phyloP scores from a whole-genome alignment of 2,329 filamentous ascomycete genomes.

The Colletotrichum tropicale region DNA sequence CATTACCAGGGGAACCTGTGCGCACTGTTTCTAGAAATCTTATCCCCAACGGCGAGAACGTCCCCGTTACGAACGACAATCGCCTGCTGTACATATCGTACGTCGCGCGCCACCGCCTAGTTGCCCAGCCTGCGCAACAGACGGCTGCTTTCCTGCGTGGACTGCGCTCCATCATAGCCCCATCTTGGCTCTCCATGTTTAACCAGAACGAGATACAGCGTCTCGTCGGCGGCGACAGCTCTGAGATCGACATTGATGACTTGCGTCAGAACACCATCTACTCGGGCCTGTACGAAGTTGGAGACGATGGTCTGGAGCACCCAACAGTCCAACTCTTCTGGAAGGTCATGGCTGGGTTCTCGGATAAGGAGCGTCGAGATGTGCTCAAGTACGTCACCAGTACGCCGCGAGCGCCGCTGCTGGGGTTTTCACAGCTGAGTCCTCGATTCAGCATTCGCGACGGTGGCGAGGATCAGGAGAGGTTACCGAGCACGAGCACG shows the following conservation, averaged over 20 bases:
- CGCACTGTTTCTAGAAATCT: conserved; percentile 77
- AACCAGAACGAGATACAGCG: conserved; percentile 95
- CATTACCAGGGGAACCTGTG: conserved; percentile 46
- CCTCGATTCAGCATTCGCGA: conserved; percentile 92
- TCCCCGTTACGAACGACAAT: conserved; percentile 88
- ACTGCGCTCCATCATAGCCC: conserved; percentile 85
- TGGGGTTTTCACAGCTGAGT: conserved; percentile 86
- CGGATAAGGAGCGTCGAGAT: conserved; percentile 78
- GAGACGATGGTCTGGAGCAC: conserved; percentile 88
- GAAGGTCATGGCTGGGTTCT: conserved; percentile 80
- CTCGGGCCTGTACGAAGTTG: conserved; percentile 85
- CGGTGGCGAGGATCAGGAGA: conserved; percentile 73
- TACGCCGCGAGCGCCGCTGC: conserved; percentile 85
- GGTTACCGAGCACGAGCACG: conserved; percentile 91
- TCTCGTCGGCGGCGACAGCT: conserved; percentile 85
- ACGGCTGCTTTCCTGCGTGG: conserved; percentile 88
- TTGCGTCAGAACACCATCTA: conserved; percentile 84
- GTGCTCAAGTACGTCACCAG: conserved; percentile 96
- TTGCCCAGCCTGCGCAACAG: conserved; percentile 79
- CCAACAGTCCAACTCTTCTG: conserved; percentile 88
- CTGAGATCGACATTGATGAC: conserved; percentile 86
- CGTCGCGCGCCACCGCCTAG: conserved; percentile 85
- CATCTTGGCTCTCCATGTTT: conserved; percentile 97
- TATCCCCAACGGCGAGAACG: conserved; percentile 76
- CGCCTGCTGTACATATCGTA: conserved; percentile 93